These are phyloP conservation scores for Andrographis paniculata DNA, from an alignment of 305 asterid genomes.

Conservation along the genomic window DNA sequence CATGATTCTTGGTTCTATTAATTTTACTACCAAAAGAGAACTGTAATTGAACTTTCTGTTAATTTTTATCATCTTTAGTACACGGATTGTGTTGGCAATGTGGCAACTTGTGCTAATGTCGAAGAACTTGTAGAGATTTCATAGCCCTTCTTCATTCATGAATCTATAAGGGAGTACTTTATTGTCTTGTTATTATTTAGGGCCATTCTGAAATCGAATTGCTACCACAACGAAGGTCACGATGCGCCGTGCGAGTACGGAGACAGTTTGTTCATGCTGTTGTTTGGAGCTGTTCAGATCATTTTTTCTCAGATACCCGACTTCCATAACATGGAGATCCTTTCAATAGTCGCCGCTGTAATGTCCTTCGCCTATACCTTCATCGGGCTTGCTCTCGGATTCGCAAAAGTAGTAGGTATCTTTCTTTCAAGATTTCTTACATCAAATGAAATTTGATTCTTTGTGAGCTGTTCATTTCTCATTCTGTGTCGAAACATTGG, in stretches of 20 bases:
- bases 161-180: too few species aligned
- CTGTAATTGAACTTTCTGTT: too few species aligned
- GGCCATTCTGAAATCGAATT: slow-evolving; percentile 47
- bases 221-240: slow-evolving; percentile 43
- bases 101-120: too few species aligned
- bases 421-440: too few species aligned
- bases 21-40: too few species aligned
- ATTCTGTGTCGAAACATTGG: neutral
- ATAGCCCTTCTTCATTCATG: too few species aligned
- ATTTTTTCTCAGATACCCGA: slow-evolving; percentile 50
- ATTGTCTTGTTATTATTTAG: slow-evolving; percentile 11
- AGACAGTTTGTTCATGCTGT: slow-evolving; percentile 30
- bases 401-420: slow-evolving; percentile 39
- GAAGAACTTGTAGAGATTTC: too few species aligned
- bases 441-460: too few species aligned
- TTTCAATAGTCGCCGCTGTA: slow-evolving; percentile 39
- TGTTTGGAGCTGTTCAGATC: slow-evolving; percentile 39
- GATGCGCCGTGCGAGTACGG: slow-evolving; percentile 43
- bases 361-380: slow-evolving; percentile 44
- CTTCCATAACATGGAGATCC: slow-evolving; percentile 40
- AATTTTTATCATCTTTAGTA: too few species aligned
- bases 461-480: too few species aligned
- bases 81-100: too few species aligned
- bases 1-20: neutral
- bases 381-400: slow-evolving; percentile 40